Base-by-base conservation (phyloP, 2,329 filamentous ascomycete genomes). In the Microsporum canis region DNA sequence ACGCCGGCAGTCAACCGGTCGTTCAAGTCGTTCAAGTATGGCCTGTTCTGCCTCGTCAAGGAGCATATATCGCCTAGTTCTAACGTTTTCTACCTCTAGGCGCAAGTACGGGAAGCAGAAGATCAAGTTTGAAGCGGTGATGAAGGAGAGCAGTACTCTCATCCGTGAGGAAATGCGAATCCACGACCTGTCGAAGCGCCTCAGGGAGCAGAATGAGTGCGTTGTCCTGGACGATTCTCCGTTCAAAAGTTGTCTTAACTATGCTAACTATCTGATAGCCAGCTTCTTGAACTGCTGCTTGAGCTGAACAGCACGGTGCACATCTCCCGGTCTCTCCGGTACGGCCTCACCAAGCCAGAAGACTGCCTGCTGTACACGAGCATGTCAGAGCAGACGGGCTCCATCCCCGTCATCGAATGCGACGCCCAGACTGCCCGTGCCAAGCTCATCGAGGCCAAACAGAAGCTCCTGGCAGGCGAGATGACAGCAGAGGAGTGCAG, bases 31-130 rank as follows among this genome's bases (percentile, higher is more conserved):
- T 87, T 82, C 80, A 90, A 89, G 82, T 77, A 36, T 31, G 38
- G 36, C 7, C 17, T 23, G 17, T 23, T 23, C 17, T 53, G 27
- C 27, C 41, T 39, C 4, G 27, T 36, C 8, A 27, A 49, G 45
- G 5, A 3, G n/a, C 14, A 27, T 12, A 33, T 27, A 31, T 29
- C 23, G 23, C 34, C 5, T 5, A 29, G 7, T 60, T 43, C 49
- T 56, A 27, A 33, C 29, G 5, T 14, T 39, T 14, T 6, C 6
- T n/a, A n/a, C 10, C n/a, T 57, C 53, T 56, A 78, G 77, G 64
- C 95, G 96, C 78, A 99, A 99, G 79, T 99, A 95, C 74, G 87
- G 86, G 61, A 84, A 89, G 66, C 88, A 89, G 72, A 94, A 95
- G 75, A 82, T 86, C 60, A 80, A 94, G 63, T 94, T 94, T 75